Evolutionary conservation across 192 early-diverging fungal genomes (phyloP).

Genomic region (Allomyces javanicus): DNA sequence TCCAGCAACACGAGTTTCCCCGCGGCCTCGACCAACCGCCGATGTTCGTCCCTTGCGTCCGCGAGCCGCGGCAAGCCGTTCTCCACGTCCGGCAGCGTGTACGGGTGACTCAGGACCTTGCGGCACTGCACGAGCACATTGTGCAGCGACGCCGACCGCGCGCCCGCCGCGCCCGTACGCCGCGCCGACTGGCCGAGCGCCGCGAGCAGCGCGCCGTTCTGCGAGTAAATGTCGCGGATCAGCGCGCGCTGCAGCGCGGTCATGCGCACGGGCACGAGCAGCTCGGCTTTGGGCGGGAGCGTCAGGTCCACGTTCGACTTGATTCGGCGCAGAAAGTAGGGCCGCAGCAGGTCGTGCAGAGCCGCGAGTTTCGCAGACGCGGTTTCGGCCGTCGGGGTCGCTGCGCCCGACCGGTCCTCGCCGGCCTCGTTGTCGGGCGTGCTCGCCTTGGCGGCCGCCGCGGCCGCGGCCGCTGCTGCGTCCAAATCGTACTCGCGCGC

Average conservation of each 20-base stretch:
- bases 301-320: conserved; percentile 35
- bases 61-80: too few relatives aligned
- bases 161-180: neutral
- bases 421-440: conserved; percentile 16
- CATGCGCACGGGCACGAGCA: conserved; percentile 50
- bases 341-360: conserved; percentile 41
- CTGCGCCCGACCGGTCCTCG: conserved; percentile 7
- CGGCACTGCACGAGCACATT: conserved; percentile 47
- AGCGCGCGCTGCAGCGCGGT: conserved; percentile 45
- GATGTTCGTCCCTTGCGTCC: conserved; percentile 5
- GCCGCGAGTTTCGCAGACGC: conserved; percentile 22
- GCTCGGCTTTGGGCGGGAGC: conserved; percentile 34
- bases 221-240: conserved; percentile 37
- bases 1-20: conserved; percentile 44
- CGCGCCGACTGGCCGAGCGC: neutral
- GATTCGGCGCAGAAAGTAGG: conserved; percentile 52
- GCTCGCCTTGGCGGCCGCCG: neutral
- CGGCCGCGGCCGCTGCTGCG: neutral
- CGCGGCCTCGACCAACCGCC: conserved; percentile 36
- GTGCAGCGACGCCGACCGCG: conserved; percentile 2
- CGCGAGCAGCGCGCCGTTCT: conserved; percentile 24
- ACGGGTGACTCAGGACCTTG: conserved; percentile 53
- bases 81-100: too few relatives aligned
- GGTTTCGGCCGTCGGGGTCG: neutral
- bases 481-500: conserved; percentile 21